These are phyloP conservation scores for Clarkia xantiana DNA, from an alignment of 345 rosid species.

Conservation along the genomic window DNA sequence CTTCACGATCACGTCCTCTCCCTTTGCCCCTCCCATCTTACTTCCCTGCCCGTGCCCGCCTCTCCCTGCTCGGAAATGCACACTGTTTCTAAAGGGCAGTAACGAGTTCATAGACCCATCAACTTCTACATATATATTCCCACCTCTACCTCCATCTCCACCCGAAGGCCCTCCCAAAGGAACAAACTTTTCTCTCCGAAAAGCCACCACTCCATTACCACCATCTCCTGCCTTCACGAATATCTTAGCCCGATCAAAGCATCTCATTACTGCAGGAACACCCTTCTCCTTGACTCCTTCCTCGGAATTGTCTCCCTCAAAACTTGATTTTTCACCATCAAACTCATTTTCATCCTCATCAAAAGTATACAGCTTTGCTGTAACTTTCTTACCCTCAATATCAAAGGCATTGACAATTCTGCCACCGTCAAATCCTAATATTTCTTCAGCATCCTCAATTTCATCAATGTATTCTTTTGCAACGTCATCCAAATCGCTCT, in stretches of 20 bases:
- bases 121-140: constrained; percentile 67
- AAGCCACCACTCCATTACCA: constrained; percentile 84
- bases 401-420: constrained; percentile 14
- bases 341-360: constrained; percentile 4
- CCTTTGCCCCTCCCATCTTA: constrained; percentile 59
- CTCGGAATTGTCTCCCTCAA: constrained; percentile 8
- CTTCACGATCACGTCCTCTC: constrained; percentile 70
- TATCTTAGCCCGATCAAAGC: constrained; percentile 79
- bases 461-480: constrained; percentile 16
- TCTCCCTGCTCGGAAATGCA: constrained; percentile 76
- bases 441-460: constrained; percentile 22
- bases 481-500: constrained; percentile 13
- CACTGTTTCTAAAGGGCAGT: constrained; percentile 63
- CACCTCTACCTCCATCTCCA: constrained; percentile 95
- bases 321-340: neutral
- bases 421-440: constrained; percentile 18
- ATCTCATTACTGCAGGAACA: constrained; percentile 82
- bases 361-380: constrained; percentile 9
- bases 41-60: constrained; percentile 74
- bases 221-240: constrained; percentile 77
- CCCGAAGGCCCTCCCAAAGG: constrained; percentile 93
- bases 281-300: constrained; percentile 68
- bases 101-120: constrained; percentile 73
- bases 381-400: constrained; percentile 9
- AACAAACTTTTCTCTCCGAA: constrained; percentile 73